These are phyloP conservation scores for Colletotrichum tanaceti DNA, from an alignment of 2,329 filamentous ascomycete species.

Conservation along the genomic window DNA sequence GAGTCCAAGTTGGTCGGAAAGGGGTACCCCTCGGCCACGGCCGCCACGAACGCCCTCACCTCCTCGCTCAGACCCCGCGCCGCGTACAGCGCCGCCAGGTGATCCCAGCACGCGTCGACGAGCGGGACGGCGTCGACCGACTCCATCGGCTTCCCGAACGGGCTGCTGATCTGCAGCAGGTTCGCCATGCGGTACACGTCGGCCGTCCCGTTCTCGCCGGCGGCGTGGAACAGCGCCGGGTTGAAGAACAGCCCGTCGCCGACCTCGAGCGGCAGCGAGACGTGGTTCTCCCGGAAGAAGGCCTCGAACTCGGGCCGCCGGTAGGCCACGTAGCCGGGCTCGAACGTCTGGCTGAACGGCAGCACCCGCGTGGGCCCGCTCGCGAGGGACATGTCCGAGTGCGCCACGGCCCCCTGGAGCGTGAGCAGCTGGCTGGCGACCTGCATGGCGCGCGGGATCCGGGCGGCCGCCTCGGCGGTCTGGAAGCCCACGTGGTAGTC, in stretches of 20 bases:
- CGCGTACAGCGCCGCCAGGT: slow-evolving; percentile 49
- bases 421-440: slow-evolving; percentile 67
- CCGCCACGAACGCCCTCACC: slow-evolving; percentile 60
- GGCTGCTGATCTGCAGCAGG: slow-evolving; percentile 69
- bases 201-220: slow-evolving; percentile 64
- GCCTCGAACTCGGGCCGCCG: slow-evolving; percentile 62
- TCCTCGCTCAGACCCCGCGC: slow-evolving; percentile 53
- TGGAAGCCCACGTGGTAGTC: slow-evolving; percentile 76
- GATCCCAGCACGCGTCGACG: slow-evolving; percentile 58
- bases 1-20: slow-evolving; percentile 72
- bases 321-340: slow-evolving; percentile 69
- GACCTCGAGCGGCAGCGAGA: slow-evolving; percentile 62
- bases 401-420: slow-evolving; percentile 72
- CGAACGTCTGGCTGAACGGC: slow-evolving; percentile 69
- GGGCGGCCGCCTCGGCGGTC: slow-evolving; percentile 57
- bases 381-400: slow-evolving; percentile 68
- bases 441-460: slow-evolving; percentile 65
- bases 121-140: slow-evolving; percentile 63
- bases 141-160: slow-evolving; percentile 75
- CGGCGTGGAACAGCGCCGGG: slow-evolving; percentile 72
- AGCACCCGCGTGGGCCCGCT: slow-evolving; percentile 71
- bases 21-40: slow-evolving; percentile 68
- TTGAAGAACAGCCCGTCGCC: slow-evolving; percentile 75
- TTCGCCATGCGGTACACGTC: slow-evolving; percentile 68
- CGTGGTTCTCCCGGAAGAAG: slow-evolving; percentile 64